Percentiles rank a stretch among this genome's conserved stretches.
These are phyloP conservation scores for Silene latifolia DNA, from an alignment of 148 eudicot species.

Conservation along the genomic window DNA sequence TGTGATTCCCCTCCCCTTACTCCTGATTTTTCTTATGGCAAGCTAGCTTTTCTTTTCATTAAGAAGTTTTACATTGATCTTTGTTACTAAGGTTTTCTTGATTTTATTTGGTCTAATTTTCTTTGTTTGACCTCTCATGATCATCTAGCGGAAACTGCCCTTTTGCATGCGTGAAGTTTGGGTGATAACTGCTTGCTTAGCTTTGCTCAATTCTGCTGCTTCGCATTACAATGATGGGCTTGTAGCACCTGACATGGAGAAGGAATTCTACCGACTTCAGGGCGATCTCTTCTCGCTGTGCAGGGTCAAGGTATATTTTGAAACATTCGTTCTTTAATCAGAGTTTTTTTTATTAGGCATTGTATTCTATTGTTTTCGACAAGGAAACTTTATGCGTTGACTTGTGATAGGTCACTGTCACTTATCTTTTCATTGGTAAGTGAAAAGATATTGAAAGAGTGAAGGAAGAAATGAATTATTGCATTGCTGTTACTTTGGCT, in stretches of 20 bases:
- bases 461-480: not conserved
- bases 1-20: not conserved
- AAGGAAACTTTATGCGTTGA: not conserved
- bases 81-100: not conserved
- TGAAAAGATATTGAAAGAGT: not conserved
- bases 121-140: conserved; percentile 19
- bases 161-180: conserved; percentile 97
- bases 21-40: not conserved
- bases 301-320: conserved; percentile 67
- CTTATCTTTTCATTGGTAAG: not conserved
- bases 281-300: conserved; percentile 87
- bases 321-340: not conserved
- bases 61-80: not conserved
- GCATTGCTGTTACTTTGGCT: not conserved
- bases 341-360: conserved; percentile 1
- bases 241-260: conserved; percentile 69
- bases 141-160: conserved; percentile 64
- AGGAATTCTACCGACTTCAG: conserved; percentile 85
- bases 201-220: conserved; percentile 63
- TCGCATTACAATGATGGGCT: conserved; percentile 62
- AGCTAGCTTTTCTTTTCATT: not conserved
- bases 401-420: not conserved
- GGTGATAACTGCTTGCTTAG: conserved; percentile 88
- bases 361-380: not conserved
- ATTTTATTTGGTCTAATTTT: conserved; percentile 6